Base-by-base conservation (phyloP, 306 rosid species). In the Rosa chinensis region DNA sequence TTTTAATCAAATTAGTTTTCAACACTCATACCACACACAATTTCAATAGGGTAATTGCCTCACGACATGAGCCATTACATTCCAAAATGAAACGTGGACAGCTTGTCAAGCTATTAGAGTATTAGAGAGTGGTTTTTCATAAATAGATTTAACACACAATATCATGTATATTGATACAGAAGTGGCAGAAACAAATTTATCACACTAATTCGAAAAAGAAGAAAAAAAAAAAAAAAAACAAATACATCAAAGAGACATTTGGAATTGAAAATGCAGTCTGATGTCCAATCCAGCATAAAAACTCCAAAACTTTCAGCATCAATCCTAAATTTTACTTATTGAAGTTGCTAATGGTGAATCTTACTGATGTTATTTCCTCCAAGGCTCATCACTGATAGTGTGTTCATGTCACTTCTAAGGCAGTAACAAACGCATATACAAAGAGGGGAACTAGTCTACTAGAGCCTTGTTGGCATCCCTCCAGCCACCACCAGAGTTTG, bases 401-500 rank as follows among this genome's bases (percentile, higher is more conserved):
- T 42, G 61, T 35, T 76, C 35, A 75, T 17, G 48, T 17, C 44
- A 61, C 39, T 21, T 58, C 13, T 5, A 58, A 44, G 21, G 23
- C 43, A 47, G 0, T 7, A 32, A 32, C 37, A 32, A 32, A 32
- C 37, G 3, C 3, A 32, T 2, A 2, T 32, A 75, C 44, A 55
- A 53, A 74, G 64, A 5, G 66, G 76, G 58, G 63, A 13, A 49
- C 68, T 75, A 84, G 48, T 32, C 37, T 32, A 67, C 85, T 90
- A 96, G 76, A 96, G 92, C 82, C 96, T 91, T 1, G 99, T 91
- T 39, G 96, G 94, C 83, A 66, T 83, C 68, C 98, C 99, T 66
- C 99, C 99, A 23, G 96, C 90, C 83, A 96, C 97, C 32, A 96
- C 98, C 35, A 96, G 70, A 72, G 98, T 96, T 86, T 96, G 98